These are phyloP conservation scores for Penicillium daleae DNA, from an alignment of 495 filamentous ascomycete species.

Conservation along the genomic window DNA sequence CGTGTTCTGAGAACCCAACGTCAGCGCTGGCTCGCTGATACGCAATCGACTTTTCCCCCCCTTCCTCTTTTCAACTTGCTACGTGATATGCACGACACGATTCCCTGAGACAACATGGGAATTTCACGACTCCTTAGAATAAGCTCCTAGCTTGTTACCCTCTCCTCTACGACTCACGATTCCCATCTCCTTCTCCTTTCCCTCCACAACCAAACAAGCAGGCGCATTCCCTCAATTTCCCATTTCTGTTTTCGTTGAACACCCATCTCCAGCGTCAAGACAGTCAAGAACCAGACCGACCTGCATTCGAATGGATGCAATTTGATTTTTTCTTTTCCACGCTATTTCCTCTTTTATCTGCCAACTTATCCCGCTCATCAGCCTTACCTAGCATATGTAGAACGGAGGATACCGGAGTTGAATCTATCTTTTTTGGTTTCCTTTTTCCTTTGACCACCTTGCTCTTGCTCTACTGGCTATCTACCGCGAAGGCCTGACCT, in stretches of 20 bases:
- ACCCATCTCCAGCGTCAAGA: conserved; percentile 12
- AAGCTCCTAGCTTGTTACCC: background rate
- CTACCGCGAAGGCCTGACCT: background rate
- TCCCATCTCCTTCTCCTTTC: background rate
- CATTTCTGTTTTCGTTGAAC: background rate
- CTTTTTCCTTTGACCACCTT: background rate
- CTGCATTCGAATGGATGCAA: conserved; percentile 10
- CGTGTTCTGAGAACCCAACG: conserved; percentile 15
- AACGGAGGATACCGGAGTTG: conserved; percentile 25
- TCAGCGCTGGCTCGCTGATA: conserved; percentile 25
- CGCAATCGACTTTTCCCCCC: background rate
- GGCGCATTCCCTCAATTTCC: conserved; percentile 2
- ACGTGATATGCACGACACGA: conserved; percentile 13
- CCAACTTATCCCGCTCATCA: background rate
- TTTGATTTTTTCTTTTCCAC: conserved; percentile 9
- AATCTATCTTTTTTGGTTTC: background rate
- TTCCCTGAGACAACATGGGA: background rate
- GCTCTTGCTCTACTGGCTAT: conserved; percentile 1
- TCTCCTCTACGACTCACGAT: background rate
- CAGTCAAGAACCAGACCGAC: conserved; percentile 15
- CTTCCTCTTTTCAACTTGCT: background rate
- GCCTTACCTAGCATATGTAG: conserved; percentile 21
- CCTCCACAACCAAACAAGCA: background rate
- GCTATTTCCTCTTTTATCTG: conserved; percentile 2
- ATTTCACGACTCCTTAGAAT: background rate